These are phyloP conservation scores for Piper betle DNA, from an alignment of 164 flowering plant genomes.

Conservation along the genomic window DNA sequence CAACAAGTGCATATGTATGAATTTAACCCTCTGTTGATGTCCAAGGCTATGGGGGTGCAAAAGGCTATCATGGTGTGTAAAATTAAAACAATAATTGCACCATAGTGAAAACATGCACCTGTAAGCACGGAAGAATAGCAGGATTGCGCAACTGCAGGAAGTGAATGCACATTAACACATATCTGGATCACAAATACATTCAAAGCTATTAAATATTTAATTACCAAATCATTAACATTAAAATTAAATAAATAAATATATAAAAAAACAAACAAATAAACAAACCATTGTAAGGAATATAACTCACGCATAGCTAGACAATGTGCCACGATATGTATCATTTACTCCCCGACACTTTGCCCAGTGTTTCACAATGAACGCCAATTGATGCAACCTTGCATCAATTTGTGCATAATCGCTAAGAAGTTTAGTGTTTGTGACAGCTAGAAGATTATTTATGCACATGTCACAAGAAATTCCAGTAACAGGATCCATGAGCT, in stretches of 20 bases:
- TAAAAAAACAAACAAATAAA: background rate
- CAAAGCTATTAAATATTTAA: background rate
- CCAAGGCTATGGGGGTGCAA: background rate
- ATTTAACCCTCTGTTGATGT: background rate
- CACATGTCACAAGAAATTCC: constrained; percentile 95
- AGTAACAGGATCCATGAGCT: constrained; percentile 93
- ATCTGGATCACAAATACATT: constrained; percentile 39
- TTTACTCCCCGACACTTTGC: constrained; percentile 91
- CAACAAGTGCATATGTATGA: background rate
- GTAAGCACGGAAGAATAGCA: constrained; percentile 93
- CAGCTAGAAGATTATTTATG: constrained; percentile 87
- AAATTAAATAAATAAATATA: too few relatives aligned
- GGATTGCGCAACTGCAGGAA: constrained; percentile 86
- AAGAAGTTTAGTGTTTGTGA: constrained; percentile 88
- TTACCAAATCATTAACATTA: background rate
- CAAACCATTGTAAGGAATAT: background rate
- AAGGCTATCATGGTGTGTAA: background rate
- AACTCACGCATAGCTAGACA: constrained; percentile 99
- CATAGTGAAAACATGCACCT: constrained; percentile 35
- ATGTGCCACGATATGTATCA: constrained; percentile 89
- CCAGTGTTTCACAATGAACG: constrained; percentile 95
- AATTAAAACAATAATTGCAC: background rate
- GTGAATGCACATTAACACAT: constrained; percentile 98
- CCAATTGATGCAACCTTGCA: constrained; percentile 71
- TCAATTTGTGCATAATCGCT: constrained; percentile 85